Percentiles rank a stretch among this genome's conserved stretches.
These are phyloP conservation scores for Fusarium nodosum DNA, from an alignment of 2,329 filamentous ascomycete species.

Conservation along the genomic window DNA sequence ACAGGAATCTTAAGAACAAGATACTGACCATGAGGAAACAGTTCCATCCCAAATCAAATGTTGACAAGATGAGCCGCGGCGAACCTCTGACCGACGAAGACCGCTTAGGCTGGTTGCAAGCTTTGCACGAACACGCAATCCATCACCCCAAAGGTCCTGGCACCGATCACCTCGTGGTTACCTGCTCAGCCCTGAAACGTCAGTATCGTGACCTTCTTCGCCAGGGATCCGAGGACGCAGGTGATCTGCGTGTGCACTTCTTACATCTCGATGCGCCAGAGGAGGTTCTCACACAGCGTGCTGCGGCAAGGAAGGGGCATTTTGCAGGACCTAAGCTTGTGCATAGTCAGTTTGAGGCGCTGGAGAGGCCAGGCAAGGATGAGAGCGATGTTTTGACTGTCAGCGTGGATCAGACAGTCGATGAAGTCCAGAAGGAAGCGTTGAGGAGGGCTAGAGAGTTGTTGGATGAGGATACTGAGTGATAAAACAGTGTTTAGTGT, in stretches of 20 bases:
- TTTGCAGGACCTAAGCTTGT: constrained; percentile 23
- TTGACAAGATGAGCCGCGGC: constrained; percentile 36
- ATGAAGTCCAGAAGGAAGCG: constrained; percentile 28
- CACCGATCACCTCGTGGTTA: constrained; percentile 34
- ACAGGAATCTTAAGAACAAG: fast-evolving
- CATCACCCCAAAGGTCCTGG: constrained; percentile 31
- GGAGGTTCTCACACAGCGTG: constrained; percentile 22
- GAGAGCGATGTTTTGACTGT: constrained; percentile 27
- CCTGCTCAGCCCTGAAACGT: constrained; percentile 32
- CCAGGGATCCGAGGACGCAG: constrained; percentile 24
- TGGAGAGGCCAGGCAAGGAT: constrained; percentile 14
- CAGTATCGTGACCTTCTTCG: constrained; percentile 31
- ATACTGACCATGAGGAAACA: neutral
- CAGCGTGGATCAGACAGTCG: constrained; percentile 26
- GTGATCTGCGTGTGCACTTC: constrained; percentile 30
- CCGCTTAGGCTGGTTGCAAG: constrained; percentile 23
- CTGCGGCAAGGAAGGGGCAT: constrained; percentile 24
- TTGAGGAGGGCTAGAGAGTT: constrained; percentile 12
- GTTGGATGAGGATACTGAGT: constrained; percentile 17
- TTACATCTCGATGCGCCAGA: constrained; percentile 34
- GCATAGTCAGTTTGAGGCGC: constrained; percentile 26
- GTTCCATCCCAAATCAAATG: constrained; percentile 36
- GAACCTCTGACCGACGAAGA: constrained; percentile 28
- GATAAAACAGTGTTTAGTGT: neutral
- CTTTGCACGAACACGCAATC: constrained; percentile 16